Base-by-base conservation (phyloP, 306 rosid species). In the Sicyos baderoa region DNA sequence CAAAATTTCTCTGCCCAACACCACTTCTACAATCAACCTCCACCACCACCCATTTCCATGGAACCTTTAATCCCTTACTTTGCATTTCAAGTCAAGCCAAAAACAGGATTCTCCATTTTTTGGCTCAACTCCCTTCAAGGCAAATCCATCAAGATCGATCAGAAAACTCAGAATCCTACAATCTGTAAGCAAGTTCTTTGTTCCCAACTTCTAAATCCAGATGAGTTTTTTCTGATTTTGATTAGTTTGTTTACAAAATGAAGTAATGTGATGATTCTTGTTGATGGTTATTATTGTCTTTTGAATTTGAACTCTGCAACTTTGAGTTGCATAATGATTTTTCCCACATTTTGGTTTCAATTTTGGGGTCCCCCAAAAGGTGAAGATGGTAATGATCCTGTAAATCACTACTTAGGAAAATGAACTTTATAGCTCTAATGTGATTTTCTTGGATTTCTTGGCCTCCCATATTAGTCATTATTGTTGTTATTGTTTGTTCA, bases 391-490 rank as follows among this genome's bases (percentile, higher is more conserved):
- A 40, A 40, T 40, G 45, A 45, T 65, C 40, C 54, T 22, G 54
- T 13, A 65, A 65, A 67, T 17, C 15, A 14, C 22, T 67, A 15
- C 72, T 2, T 23, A 6, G 40, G 22, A 67, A 47, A 67, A 49
- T 4, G n/a, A 7, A 50, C 15, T 67, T 67, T 49, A 11, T 49
- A 13, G 57, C 42, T 47, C 49, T 48, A 23, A 23, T 67, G 72
- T 48, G 72, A 23, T 22, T 21, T 66, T 66, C 54, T 66, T 66
- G 71, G 54, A 47, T 13, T n/a, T 70, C 53, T 51, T 53, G 50
- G 59, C 50, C 73, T 52, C 19, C 73, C 62, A 52, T 18, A 70
- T 51, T 32, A 40, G 45, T 40, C 45, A 40, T 40, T 40, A 9
- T 40, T 40, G 45, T 40, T 40, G 45, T 7, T 40, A 7, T 40